Evolutionary conservation across 306 rosid species (phyloP).

Genomic region (Lithocarpus polystachyus): DNA sequence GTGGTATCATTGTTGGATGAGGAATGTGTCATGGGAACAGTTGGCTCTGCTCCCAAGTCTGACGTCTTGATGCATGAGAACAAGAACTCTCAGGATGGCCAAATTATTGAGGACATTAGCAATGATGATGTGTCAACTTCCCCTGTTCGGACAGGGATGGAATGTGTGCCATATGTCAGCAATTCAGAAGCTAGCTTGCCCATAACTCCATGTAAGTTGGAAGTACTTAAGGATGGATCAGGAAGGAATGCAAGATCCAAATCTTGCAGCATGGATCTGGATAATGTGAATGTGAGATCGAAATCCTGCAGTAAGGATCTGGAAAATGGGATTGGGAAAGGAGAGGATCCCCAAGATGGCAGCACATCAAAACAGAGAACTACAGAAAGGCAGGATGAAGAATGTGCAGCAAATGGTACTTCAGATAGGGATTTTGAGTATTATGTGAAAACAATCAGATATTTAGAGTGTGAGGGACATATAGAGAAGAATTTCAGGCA

Average conservation of each 20-base stretch:
- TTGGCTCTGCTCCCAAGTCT: conserved; percentile 38
- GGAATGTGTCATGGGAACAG: conserved; percentile 35
- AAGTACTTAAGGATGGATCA: conserved; percentile 57
- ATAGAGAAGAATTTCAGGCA: conserved; percentile 92
- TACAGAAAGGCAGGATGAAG: conserved; percentile 54
- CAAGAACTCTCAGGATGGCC: conserved; percentile 46
- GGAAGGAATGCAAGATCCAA: conserved; percentile 68
- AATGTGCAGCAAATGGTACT: conserved; percentile 37
- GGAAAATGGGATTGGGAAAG: conserved; percentile 58
- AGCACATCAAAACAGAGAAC: conserved; percentile 73
- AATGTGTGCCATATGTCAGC: conserved; percentile 49
- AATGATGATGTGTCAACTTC: conserved; percentile 53
- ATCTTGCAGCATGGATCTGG: conserved; percentile 50
- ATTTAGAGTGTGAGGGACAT: conserved; percentile 93
- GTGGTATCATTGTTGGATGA: conserved; percentile 59
- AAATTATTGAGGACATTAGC: conserved; percentile 59
- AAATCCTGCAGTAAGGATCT: conserved; percentile 62
- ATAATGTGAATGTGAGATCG: conserved; percentile 50
- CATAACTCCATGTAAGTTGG: conserved; percentile 78
- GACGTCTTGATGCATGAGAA: conserved; percentile 41
- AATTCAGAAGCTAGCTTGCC: conserved; percentile 72
- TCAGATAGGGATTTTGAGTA: conserved; percentile 69
- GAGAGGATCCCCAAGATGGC: conserved; percentile 66
- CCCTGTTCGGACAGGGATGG: conserved; percentile 54
- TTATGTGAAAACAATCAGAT: conserved; percentile 81